These are phyloP conservation scores for Fusarium buxicola DNA, from an alignment of 2,329 filamentous ascomycete species.

Conservation along the genomic window DNA sequence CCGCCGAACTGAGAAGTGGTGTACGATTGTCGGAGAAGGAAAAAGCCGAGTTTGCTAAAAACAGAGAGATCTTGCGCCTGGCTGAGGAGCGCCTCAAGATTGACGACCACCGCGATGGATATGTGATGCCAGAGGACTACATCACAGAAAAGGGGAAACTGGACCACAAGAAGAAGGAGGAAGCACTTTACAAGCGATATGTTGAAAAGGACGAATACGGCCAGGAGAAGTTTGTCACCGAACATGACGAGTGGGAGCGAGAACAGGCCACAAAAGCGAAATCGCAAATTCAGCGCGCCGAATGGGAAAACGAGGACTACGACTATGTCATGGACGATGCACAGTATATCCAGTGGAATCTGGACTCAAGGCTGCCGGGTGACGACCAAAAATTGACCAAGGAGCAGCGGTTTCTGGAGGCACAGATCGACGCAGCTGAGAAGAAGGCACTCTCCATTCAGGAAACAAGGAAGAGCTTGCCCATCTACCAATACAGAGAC, in stretches of 20 bases:
- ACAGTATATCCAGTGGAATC: conserved; percentile 86
- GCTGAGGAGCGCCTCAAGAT: conserved; percentile 88
- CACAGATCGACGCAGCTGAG: conserved; percentile 89
- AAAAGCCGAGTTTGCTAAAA: conserved; percentile 88
- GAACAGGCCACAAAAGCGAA: conserved; percentile 91
- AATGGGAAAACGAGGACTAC: conserved; percentile 85
- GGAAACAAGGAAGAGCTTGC: conserved; percentile 88
- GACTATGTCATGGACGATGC: conserved; percentile 93
- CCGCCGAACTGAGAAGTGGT: conserved; percentile 81
- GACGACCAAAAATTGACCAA: conserved; percentile 78
- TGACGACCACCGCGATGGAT: conserved; percentile 92
- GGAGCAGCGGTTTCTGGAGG: conserved; percentile 82
- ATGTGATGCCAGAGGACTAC: conserved; percentile 93
- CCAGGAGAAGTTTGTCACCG: conserved; percentile 89
- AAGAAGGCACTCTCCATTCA: conserved; percentile 89
- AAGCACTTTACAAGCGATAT: conserved; percentile 90
- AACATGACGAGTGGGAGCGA: conserved; percentile 95
- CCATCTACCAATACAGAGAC: conserved; percentile 89
- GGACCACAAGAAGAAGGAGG: conserved; percentile 86
- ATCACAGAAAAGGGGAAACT: conserved; percentile 94
- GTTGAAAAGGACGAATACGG: conserved; percentile 89
- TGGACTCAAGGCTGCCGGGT: conserved; percentile 78
- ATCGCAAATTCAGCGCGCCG: conserved; percentile 80
- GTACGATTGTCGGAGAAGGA: conserved; percentile 80
- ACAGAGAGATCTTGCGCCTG: conserved; percentile 82